These are phyloP conservation scores for Pulicaria dysenterica DNA, from an alignment of 129 eudicot species.

Conservation along the genomic window DNA sequence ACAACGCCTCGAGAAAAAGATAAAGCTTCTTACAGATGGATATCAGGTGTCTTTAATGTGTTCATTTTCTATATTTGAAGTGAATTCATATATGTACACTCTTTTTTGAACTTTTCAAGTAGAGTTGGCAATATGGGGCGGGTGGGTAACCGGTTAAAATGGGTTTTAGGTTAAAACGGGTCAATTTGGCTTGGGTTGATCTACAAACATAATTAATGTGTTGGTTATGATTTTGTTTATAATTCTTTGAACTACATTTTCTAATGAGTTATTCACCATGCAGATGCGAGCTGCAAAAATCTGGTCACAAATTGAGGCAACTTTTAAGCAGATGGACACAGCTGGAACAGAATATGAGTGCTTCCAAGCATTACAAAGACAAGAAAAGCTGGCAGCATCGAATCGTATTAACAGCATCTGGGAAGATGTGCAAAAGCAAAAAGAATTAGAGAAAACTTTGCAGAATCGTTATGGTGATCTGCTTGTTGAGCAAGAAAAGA, in stretches of 20 bases:
- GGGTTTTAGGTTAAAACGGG: neutral
- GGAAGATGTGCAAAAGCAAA: slow-evolving; percentile 97
- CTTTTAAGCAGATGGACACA: slow-evolving; percentile 89
- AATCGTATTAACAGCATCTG: slow-evolving; percentile 73
- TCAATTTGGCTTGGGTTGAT: no score
- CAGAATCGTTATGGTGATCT: slow-evolving; percentile 80
- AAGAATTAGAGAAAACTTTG: slow-evolving; percentile 67
- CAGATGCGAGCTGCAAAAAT: slow-evolving; percentile 82
- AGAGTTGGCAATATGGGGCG: neutral
- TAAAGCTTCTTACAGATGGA: slow-evolving; percentile 82
- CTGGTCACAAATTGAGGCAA: slow-evolving; percentile 80
- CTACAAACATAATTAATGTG: no score
- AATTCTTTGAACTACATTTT: neutral
- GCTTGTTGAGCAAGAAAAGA: slow-evolving; percentile 59
- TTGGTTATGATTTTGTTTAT: slow-evolving; percentile 6
- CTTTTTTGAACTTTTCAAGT: neutral
- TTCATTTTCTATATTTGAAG: neutral
- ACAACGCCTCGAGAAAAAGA: slow-evolving; percentile 79
- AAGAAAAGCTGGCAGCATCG: slow-evolving; percentile 79
- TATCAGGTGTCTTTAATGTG: slow-evolving; percentile 57
- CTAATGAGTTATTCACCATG: slow-evolving; percentile 8
- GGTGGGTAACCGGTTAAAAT: neutral
- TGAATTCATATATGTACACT: neutral
- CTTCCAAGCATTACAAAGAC: slow-evolving; percentile 82
- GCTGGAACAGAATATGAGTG: slow-evolving; percentile 93